Base-by-base conservation (phyloP, 129 eudicot genomes). In the Solidago caesia region DNA sequence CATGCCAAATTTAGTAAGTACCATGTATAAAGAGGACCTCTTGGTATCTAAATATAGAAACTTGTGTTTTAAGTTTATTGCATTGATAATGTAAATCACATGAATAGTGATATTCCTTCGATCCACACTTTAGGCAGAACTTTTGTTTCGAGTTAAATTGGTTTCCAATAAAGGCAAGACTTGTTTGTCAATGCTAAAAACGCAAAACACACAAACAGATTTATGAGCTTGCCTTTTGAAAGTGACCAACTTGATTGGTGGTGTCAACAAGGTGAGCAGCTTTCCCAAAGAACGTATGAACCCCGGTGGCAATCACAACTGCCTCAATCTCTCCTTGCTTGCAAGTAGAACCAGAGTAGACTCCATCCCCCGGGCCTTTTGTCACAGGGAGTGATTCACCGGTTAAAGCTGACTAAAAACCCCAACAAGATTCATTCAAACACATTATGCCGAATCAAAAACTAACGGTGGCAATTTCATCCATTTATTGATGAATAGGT, bases 221-320 rank as follows among this genome's bases (percentile, higher is more conserved):
- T 43, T 26, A 66, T 26, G 8, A 66, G 52, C 51, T 66, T 66
- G 41, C 70, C 52, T 66, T 66, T 66, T 66, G 94, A 88, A 90
- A 90, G 74, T 91, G 97, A n/a, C 95, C 97, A 3, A 91, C 91
- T 47, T 91, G 84, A 67, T 87, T 85, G 70, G 97, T 88, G 89
- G 86, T 91, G 68, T 88, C 97, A n/a, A 88, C 95, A 39, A 91
- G 86, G 71, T 91, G 94, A 82, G 97, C 97, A 45, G 94, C 97
- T 78, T 91, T 91, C 12, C 97, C 94, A 41, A 91, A 91, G 82
- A 91, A 88, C 10, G 91, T 88, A 56, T 88, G 86, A 27, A 91
- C 89, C 16, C 94, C 97, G 8, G 94, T 91, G 71, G 94, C 91
- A 48, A 91, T 88, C 3, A 91, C 97, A 67, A 91, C 84, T 5